A percentile compares a stretch with the other conserved stretches of the same genome.
These are phyloP conservation scores for Teunomyces barrocoloradensis DNA, from an alignment of 805 yeast species.

Conservation along the genomic window DNA sequence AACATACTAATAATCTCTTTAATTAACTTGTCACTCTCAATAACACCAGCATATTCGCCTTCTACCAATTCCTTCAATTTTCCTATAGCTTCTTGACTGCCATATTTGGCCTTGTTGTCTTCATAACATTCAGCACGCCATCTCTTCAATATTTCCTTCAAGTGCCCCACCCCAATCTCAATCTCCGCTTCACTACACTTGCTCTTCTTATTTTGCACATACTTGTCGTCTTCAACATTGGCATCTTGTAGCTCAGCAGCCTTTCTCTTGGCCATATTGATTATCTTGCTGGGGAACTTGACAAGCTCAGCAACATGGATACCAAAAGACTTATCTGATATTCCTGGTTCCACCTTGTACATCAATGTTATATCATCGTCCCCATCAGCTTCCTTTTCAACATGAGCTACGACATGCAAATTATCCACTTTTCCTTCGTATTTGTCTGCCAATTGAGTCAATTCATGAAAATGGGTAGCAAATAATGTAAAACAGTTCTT, in stretches of 20 bases:
- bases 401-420: conserved; percentile 90
- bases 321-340: conserved; percentile 94
- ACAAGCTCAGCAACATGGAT: conserved; percentile 97
- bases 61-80: conserved; percentile 38
- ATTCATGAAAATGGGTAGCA: conserved; percentile 97
- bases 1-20: conserved; percentile 43
- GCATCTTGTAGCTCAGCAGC: conserved; percentile 78
- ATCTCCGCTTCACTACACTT: conserved; percentile 54
- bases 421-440: conserved; percentile 63
- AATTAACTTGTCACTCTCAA: conserved; percentile 39
- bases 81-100: conserved; percentile 38
- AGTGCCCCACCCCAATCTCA: conserved; percentile 48
- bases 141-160: conserved; percentile 46
- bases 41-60: conserved; percentile 13
- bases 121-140: conserved; percentile 52
- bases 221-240: conserved; percentile 38
- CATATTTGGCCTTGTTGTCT: conserved; percentile 15
- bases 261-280: conserved; percentile 93
- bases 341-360: conserved; percentile 95
- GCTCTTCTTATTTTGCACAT: conserved; percentile 46
- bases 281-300: conserved; percentile 85
- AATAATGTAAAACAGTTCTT: conserved; percentile 79
- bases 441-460: conserved; percentile 72
- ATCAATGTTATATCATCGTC: conserved; percentile 75
- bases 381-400: conserved; percentile 49